Conservation (phyloP, 208 protist genomes). For the Leishmania lainsoni region DNA sequence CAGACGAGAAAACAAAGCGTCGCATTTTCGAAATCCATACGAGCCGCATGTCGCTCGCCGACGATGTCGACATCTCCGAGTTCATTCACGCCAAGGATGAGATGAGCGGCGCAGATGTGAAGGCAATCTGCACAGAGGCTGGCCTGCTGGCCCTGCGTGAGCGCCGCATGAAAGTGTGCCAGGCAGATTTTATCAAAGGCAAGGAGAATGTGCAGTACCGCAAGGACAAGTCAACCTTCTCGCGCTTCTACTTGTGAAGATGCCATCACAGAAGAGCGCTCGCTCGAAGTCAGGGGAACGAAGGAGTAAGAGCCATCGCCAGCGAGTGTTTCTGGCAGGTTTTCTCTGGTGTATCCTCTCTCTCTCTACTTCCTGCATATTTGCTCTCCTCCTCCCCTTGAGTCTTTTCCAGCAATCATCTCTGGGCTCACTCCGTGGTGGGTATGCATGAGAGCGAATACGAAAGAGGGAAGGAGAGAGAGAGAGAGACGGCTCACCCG, state of each 20-base stretch:
- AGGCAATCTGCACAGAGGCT: slow-evolving; percentile 99
- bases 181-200: slow-evolving; percentile 99
- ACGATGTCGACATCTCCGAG: slow-evolving; percentile 99
- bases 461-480: not conserved
- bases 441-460: not conserved
- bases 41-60: slow-evolving; percentile 97
- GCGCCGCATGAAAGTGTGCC: slow-evolving; percentile 99
- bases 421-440: not conserved
- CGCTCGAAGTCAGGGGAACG: not conserved
- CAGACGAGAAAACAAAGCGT: slow-evolving; percentile 98
- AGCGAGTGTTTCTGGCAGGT: not conserved
- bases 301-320: not conserved
- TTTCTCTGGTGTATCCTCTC: not conserved
- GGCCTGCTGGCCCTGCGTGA: slow-evolving; percentile 99
- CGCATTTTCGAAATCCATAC: slow-evolving; percentile 99
- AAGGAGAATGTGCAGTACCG: slow-evolving; percentile 99
- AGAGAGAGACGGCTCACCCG: not conserved
- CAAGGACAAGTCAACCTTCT: slow-evolving; percentile 98
- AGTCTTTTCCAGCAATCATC: not conserved
- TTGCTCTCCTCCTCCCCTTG: not conserved
- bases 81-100: slow-evolving; percentile 99
- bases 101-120: slow-evolving; percentile 99
- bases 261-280: not conserved
- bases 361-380: not conserved
- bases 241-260: slow-evolving; percentile 97